Conservation (phyloP, 1,284 basidiomycete species). For the Cutaneotrichosporon sp. region DNA sequence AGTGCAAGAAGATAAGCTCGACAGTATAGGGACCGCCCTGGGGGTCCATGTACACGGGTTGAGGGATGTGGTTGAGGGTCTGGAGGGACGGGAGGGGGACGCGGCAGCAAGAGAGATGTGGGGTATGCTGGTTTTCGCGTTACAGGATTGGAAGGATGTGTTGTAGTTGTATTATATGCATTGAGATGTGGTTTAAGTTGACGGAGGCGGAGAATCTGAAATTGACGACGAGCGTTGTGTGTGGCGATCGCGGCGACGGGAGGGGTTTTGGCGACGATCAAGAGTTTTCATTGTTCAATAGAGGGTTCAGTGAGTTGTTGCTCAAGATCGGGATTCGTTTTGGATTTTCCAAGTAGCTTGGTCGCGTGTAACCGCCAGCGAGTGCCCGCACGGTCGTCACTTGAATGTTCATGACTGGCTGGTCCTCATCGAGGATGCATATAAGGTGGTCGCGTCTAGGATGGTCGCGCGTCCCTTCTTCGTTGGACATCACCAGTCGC, state of each 20-base stretch:
- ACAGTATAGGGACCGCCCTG: conserved; percentile 52
- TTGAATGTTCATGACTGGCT: neutral
- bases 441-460: neutral
- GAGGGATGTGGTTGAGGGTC: conserved; percentile 49
- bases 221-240: neutral
- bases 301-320: too few relatives aligned
- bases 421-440: neutral
- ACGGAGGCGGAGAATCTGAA: too few relatives aligned
- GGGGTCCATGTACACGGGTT: conserved; percentile 64
- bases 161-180: conserved; percentile 1
- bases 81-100: conserved; percentile 57
- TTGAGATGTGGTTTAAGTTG: neutral
- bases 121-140: conserved; percentile 68
- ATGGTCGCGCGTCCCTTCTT: neutral
- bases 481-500: too few relatives aligned
- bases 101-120: conserved; percentile 59
- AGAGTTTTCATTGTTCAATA: too few relatives aligned
- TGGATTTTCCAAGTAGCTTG: too few relatives aligned
- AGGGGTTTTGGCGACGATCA: too few relatives aligned
- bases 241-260: neutral
- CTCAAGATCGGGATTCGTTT: too few relatives aligned
- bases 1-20: too few relatives aligned
- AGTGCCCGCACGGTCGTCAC: neutral
- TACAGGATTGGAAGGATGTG: conserved; percentile 72
- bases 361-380: neutral